phyloP scores from a whole-genome alignment of 352 stramenopile genomes.

The Thraustochytrium striatum region DNA sequence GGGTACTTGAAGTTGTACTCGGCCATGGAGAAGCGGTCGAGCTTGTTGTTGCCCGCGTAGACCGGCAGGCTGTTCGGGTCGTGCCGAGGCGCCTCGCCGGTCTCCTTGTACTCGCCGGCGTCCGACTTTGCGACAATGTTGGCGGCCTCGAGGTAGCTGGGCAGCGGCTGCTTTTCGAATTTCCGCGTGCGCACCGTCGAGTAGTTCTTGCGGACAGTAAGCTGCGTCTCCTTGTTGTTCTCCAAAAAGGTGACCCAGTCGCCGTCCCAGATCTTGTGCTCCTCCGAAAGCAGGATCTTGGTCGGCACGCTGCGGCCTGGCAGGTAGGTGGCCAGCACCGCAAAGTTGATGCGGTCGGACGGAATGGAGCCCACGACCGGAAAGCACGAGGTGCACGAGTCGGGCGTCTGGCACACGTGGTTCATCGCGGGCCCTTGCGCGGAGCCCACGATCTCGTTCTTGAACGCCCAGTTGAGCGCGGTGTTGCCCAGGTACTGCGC shows the following conservation, averaged over 20 bases:
- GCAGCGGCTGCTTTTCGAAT: not conserved
- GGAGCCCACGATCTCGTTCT: not conserved
- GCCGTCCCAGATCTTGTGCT: not conserved
- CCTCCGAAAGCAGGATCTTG: not conserved
- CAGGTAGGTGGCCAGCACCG: not conserved
- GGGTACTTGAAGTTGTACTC: not conserved
- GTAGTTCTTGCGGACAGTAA: constrained; percentile 19
- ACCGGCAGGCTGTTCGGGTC: not conserved
- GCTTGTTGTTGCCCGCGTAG: constrained; percentile 21
- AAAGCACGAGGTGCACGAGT: not conserved
- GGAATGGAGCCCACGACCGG: not conserved
- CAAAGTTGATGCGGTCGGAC: not conserved
- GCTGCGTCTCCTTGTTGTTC: not conserved
- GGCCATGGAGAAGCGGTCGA: not conserved
- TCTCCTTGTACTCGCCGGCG: not conserved
- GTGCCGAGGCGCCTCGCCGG: not conserved
- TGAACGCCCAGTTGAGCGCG: not conserved
- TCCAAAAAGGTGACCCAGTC: not conserved
- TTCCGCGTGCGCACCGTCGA: not conserved
- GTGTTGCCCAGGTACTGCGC: not conserved
- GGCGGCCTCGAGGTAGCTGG: not conserved
- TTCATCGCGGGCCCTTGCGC: not conserved
- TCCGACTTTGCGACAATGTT: not conserved
- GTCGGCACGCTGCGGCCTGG: not conserved
- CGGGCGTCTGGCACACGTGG: not conserved